Percentiles rank a stretch among this genome's conserved stretches.
Evolutionary conservation across 768 basidiomycete genomes (phyloP).

Genomic region (Nidularia sp.): DNA sequence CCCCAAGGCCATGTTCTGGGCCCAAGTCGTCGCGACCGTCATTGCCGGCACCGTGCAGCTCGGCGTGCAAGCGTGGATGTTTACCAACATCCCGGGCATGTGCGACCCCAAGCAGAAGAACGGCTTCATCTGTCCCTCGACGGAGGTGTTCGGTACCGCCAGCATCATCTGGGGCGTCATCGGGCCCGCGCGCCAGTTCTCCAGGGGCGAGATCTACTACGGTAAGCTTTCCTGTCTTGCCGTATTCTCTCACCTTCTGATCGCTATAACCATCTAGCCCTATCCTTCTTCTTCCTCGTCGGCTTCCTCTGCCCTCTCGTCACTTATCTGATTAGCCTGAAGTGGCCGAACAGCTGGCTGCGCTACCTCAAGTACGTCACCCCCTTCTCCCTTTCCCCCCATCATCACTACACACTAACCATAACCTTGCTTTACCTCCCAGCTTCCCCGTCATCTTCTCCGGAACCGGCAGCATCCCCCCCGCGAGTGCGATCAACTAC

Average conservation of each 20-base stretch:
- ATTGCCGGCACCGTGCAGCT: constrained; percentile 73
- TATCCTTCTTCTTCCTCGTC: constrained; percentile 77
- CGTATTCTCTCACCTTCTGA: constrained; percentile 1
- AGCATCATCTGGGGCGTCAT: constrained; percentile 82
- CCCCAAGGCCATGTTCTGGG: constrained; percentile 65
- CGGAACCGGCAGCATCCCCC: constrained; percentile 59
- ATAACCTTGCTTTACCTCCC: no score
- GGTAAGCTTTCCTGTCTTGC: constrained; percentile 15
- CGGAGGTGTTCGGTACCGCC: constrained; percentile 75
- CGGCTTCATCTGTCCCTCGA: constrained; percentile 67
- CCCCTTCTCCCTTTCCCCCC: background rate
- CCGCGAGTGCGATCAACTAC: constrained; percentile 65
- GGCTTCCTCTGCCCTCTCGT: constrained; percentile 60
- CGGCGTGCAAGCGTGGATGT: constrained; percentile 77
- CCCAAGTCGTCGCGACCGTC: constrained; percentile 62
- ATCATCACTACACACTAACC: background rate
- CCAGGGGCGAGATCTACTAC: constrained; percentile 56
- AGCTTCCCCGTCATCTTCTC: constrained; percentile 57
- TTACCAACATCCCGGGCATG: constrained; percentile 61
- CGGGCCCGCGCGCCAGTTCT: constrained; percentile 72
- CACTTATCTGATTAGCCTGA: constrained; percentile 48
- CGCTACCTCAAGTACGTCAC: constrained; percentile 59
- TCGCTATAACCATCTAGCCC: constrained; percentile 20
- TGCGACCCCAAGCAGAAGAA: constrained; percentile 50
- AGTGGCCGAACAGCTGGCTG: constrained; percentile 59